Percentiles rank a stretch among this genome's conserved stretches.
These are phyloP conservation scores for Fraxinus anomala DNA, from an alignment of 257 asterid species.

Conservation along the genomic window DNA sequence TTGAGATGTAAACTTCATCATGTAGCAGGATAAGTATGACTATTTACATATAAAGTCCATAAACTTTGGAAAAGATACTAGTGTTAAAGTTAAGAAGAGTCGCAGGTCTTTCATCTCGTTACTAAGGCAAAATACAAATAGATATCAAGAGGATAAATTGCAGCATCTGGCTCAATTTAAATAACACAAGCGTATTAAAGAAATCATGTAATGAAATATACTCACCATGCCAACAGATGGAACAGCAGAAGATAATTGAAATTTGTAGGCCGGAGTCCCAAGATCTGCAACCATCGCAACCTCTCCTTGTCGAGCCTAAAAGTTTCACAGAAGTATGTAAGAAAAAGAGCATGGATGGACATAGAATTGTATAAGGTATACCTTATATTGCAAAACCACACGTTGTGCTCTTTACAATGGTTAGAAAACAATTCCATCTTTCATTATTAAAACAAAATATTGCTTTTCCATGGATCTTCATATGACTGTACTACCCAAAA, in stretches of 20 bases:
- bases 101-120: background rate
- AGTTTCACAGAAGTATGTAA: slow-evolving; percentile 25
- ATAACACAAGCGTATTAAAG: background rate
- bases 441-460: background rate
- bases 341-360: slow-evolving; percentile 12
- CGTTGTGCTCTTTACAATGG: background rate
- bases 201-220: slow-evolving; percentile 10
- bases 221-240: slow-evolving; percentile 80
- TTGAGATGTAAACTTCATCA: background rate
- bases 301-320: slow-evolving; percentile 83
- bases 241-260: slow-evolving; percentile 66
- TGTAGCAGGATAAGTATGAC: background rate
- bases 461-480: background rate
- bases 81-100: slow-evolving; percentile 1
- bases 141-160: slow-evolving; percentile 4
- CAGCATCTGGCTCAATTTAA: slow-evolving; percentile 4
- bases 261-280: slow-evolving; percentile 68
- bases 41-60: background rate
- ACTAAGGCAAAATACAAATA: slow-evolving; percentile 5
- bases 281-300: slow-evolving; percentile 78
- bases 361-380: background rate
- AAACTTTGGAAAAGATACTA: background rate
- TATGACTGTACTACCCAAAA: background rate
- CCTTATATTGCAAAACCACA: background rate
- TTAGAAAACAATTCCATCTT: background rate